A percentile compares a stretch with the other conserved stretches of the same genome.
Conservation (phyloP, 169 alveolate species). For the Toxoplasma gondii region DNA sequence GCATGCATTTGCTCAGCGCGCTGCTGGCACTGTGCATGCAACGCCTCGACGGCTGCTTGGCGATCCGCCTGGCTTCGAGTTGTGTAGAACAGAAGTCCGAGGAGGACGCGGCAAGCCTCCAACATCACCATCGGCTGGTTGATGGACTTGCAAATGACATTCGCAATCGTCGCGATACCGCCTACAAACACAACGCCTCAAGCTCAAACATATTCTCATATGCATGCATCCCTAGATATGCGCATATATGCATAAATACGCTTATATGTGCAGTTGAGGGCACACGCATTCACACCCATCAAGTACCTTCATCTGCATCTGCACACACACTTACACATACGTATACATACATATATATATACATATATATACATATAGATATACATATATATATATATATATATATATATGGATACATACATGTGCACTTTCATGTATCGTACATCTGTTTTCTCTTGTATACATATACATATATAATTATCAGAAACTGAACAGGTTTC, state of each 20-base stretch:
- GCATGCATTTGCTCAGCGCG: constrained; percentile 39
- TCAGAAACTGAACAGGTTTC: not conserved
- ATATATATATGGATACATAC: not conserved
- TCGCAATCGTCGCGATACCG: constrained; percentile 84
- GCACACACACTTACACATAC: not conserved
- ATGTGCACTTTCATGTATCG: not conserved
- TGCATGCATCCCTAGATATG: not conserved
- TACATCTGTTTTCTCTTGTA: not conserved
- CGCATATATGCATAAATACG: not conserved
- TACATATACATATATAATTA: too few relatives aligned
- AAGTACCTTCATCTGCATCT: too few relatives aligned
- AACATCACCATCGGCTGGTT: constrained; percentile 85
- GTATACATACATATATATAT: not conserved
- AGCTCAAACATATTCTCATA: not conserved
- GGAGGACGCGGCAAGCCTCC: constrained; percentile 80
- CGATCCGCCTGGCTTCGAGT: constrained; percentile 63
- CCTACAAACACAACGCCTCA: constrained; percentile 65
- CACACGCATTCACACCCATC: too few relatives aligned
- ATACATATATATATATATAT: not conserved
- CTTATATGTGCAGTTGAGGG: too few relatives aligned
- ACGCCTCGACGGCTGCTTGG: constrained; percentile 69
- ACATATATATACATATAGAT: not conserved
- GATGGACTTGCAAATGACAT: constrained; percentile 81
- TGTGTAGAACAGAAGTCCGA: constrained; percentile 61
- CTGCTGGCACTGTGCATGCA: constrained; percentile 54